Conservation (phyloP, 441 rosid species). For the Mallotus repandus region DNA sequence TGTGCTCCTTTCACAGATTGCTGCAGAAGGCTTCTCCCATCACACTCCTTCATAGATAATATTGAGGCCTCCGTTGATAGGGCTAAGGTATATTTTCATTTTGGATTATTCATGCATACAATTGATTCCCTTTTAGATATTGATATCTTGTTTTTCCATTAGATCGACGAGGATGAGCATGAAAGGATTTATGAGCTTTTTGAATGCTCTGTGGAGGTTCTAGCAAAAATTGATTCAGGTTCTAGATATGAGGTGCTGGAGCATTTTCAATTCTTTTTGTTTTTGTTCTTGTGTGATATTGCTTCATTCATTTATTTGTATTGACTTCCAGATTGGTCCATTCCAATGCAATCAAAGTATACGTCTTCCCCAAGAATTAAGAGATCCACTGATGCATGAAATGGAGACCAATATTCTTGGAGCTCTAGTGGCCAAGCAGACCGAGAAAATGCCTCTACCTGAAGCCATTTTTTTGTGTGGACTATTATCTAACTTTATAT, state of each 20-base stretch:
- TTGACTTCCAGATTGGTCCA: constrained; percentile 46
- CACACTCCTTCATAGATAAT: constrained; percentile 38
- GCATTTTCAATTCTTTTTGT: constrained; percentile 19
- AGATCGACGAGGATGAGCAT: constrained; percentile 55
- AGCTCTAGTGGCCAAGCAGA: constrained; percentile 41
- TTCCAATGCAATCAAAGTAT: constrained; percentile 45
- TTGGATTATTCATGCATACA: constrained; percentile 25
- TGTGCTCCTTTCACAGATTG: constrained; percentile 47
- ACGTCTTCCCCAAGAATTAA: constrained; percentile 64
- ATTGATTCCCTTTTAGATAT: constrained; percentile 27
- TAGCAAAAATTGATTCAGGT: constrained; percentile 49
- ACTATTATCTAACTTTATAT: constrained; percentile 65
- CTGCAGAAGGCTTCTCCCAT: constrained; percentile 38
- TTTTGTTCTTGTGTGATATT: constrained; percentile 1
- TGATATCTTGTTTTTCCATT: constrained; percentile 31
- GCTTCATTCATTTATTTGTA: constrained; percentile 15
- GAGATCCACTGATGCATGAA: constrained; percentile 74
- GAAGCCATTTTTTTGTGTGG: constrained; percentile 68
- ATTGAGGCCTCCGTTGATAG: constrained; percentile 47
- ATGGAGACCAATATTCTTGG: constrained; percentile 64
- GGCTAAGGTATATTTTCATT: constrained; percentile 45
- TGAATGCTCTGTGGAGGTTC: constrained; percentile 84
- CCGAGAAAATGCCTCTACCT: constrained; percentile 52
- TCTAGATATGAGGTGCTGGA: constrained; percentile 48
- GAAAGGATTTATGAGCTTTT: constrained; percentile 51